Evolutionary conservation across 768 basidiomycete genomes (phyloP).

Genomic region (Kwoniella sp.): DNA sequence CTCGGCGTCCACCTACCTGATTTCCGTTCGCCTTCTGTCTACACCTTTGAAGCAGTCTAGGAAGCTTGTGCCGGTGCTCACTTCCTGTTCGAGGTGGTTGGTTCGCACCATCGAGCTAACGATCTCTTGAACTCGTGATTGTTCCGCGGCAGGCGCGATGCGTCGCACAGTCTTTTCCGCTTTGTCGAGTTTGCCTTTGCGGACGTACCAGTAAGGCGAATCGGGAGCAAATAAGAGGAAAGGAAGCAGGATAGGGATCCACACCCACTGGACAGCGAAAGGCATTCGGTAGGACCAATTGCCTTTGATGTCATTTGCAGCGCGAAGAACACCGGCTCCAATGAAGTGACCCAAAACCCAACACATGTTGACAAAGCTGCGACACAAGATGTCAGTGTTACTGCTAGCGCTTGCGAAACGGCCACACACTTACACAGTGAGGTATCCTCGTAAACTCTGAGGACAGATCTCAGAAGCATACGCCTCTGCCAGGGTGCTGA

Average conservation of each 20-base stretch:
- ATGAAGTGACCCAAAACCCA: constrained; percentile 52
- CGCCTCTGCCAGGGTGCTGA: constrained; percentile 44
- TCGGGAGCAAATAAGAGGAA: constrained; percentile 39
- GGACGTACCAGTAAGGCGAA: constrained; percentile 37
- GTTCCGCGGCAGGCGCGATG: constrained; percentile 16
- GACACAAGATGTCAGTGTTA: too few relatives aligned
- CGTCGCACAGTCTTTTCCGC: constrained; percentile 28
- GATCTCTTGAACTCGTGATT: constrained; percentile 16
- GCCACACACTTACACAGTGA: constrained; percentile 38
- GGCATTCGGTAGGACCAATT: constrained; percentile 22
- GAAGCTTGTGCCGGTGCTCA: constrained; percentile 31
- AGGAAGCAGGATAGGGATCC: constrained; percentile 35
- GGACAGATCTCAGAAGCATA: constrained; percentile 49
- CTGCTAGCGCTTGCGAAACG: too few relatives aligned
- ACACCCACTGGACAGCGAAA: constrained; percentile 45
- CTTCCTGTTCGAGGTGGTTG: constrained; percentile 37
- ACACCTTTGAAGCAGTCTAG: constrained; percentile 45
- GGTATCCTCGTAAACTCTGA: constrained; percentile 40
- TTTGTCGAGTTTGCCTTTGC: constrained; percentile 33
- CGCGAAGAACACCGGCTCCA: constrained; percentile 34
- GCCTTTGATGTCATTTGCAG: constrained; percentile 15
- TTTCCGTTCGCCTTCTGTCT: constrained; percentile 47
- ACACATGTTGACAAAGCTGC: constrained; percentile 43
- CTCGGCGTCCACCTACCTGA: constrained; percentile 21
- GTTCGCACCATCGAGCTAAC: constrained; percentile 44